Evolutionary conservation across 2,329 filamentous ascomycete species (phyloP), one percentile per base, ranked within the genome.

Genomic region (Xylariaceae sp.): DNA sequence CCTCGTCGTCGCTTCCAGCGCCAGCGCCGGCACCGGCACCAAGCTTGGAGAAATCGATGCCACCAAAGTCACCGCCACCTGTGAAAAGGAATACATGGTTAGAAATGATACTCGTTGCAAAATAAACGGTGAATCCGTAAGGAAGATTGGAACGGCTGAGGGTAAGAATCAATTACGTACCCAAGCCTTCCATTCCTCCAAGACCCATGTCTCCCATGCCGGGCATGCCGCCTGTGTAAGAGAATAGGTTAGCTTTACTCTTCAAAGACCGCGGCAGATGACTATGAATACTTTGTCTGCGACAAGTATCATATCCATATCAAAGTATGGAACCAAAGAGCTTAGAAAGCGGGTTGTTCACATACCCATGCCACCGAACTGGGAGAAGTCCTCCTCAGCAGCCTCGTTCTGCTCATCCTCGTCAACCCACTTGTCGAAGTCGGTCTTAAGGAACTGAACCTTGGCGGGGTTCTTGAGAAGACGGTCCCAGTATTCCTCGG

Each of bases 401-500:
- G 84, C 88, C 77, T 91, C 92, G 73, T 97, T 89, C 81, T 99
- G 94, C 84, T 99, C 94, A 73, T 99, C 92, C 85, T 97, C 91
- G 69, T 97, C 92, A 71, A 96, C 90, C 92, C 92, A 97, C 88
- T 96, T 97, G 81, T 97, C 92, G 71, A 99, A 99, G 80, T 99
- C 89, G 66, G 94, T 97, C 88, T 96, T 96, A 72, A 99, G 78
- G 85, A 92, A 99, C 80, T 97, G 94, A 57, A 90, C 79, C 82
- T 91, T 96, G 83, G 90, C 88, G 67, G 80, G 76, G 62, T 93
- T 90, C 87, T 97, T 97, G 74, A 97, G 83, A 71, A 99, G 83
- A 65, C 94, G 87, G 64, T 92, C 92, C 94, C 94, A 99, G 85
- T 88, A 97, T 77, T 94, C 91, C 72, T 91, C 86, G 78, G 92